These are phyloP conservation scores for Spergularia azorica DNA, from an alignment of 179 eudicot genomes.

Conservation along the genomic window DNA sequence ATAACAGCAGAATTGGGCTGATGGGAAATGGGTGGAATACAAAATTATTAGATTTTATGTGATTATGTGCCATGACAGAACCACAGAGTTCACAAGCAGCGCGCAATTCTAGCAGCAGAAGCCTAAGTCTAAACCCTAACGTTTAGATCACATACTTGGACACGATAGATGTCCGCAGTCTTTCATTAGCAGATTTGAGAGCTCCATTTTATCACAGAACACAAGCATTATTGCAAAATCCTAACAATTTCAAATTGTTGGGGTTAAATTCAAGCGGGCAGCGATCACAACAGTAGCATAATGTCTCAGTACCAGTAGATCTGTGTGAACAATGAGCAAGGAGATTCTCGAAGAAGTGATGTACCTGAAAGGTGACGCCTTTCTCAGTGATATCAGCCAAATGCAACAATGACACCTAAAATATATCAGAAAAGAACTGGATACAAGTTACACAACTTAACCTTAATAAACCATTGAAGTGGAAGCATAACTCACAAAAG, in stretches of 20 bases:
- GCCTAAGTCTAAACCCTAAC: background rate
- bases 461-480: background rate
- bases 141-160: background rate
- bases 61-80: too few relatives aligned
- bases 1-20: background rate
- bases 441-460: background rate
- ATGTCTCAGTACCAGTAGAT: background rate
- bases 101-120: too few relatives aligned
- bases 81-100: too few relatives aligned
- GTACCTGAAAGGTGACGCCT: slow-evolving; percentile 96
- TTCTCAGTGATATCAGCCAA: slow-evolving; percentile 90
- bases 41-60: too few relatives aligned
- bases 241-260: background rate
- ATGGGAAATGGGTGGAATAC: too few relatives aligned
- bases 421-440: background rate
- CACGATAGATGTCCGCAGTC: background rate
- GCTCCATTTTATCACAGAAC: background rate
- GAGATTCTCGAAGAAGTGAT: background rate
- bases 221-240: background rate
- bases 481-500: background rate
- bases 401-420: slow-evolving; percentile 80
- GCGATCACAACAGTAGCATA: background rate
- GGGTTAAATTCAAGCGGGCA: background rate
- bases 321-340: background rate
- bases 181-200: background rate